Conservation (phyloP, 2,329 filamentous ascomycete species). For the Fusarium hainanense region DNA sequence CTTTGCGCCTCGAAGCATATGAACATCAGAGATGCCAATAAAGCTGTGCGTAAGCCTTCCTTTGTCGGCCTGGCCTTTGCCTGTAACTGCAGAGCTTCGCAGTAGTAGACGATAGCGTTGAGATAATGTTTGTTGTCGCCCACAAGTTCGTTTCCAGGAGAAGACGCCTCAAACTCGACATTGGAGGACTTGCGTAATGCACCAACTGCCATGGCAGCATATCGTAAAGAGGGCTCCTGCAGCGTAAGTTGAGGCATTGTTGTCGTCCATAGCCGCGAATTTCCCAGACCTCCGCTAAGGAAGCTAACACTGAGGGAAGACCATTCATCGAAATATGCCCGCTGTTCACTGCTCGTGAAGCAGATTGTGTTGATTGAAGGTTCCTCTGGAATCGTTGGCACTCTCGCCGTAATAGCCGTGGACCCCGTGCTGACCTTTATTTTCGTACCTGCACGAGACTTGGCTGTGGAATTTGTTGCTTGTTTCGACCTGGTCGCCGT, state of each 20-base stretch:
- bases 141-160: conserved; percentile 32
- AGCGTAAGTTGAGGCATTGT: conserved; percentile 56
- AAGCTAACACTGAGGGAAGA: conserved; percentile 50
- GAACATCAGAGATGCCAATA: conserved; percentile 55
- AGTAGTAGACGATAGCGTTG: conserved; percentile 56
- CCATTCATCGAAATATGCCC: conserved; percentile 55
- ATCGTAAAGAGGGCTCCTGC: conserved; percentile 52
- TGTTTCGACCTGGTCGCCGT: conserved; percentile 15
- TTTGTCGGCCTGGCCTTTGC: conserved; percentile 51
- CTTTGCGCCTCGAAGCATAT: conserved; percentile 56
- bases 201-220: conserved; percentile 56
- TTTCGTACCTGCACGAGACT: conserved; percentile 19
- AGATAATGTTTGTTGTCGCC: conserved; percentile 53
- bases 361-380: conserved; percentile 50
- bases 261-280: conserved; percentile 53
- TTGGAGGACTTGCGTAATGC: conserved; percentile 52
- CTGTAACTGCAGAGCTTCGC: conserved; percentile 55
- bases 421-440: conserved; percentile 31
- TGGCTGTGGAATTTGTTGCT: conserved; percentile 6
- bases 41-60: conserved; percentile 53
- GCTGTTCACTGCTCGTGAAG: conserved; percentile 51
- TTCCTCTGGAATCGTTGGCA: conserved; percentile 48
- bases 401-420: conserved; percentile 47
- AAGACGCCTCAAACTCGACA: conserved; percentile 33
- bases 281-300: conserved; percentile 50